Conservation (phyloP, 805 yeast species). For the Wickerhamiella domercqiae region DNA sequence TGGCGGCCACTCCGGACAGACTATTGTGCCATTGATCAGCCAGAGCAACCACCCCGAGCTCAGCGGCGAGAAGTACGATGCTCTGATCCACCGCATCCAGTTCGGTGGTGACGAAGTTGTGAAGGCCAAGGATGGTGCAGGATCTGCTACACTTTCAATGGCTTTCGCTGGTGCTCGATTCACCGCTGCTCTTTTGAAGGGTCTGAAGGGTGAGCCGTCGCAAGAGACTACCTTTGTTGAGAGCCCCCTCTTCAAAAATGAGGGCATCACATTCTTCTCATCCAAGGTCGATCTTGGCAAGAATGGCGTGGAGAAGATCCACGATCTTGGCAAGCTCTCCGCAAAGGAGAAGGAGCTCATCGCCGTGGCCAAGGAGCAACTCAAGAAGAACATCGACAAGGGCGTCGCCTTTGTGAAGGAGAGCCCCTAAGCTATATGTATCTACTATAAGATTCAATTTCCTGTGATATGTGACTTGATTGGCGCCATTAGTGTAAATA, state of each 20-base stretch:
- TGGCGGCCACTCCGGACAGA: slow-evolving; percentile 96
- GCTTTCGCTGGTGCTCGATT: slow-evolving; percentile 82
- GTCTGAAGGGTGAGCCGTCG: slow-evolving; percentile 28
- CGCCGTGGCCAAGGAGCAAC: slow-evolving; percentile 67
- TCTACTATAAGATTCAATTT: no score
- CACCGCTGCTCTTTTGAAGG: slow-evolving; percentile 36
- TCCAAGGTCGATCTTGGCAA: slow-evolving; percentile 87
- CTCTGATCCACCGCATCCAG: slow-evolving; percentile 74
- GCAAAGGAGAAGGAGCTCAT: slow-evolving; percentile 75
- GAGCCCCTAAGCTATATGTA: slow-evolving; percentile 21
- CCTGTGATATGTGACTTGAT: neutral
- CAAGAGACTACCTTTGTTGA: slow-evolving; percentile 44
- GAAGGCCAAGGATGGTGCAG: slow-evolving; percentile 85
- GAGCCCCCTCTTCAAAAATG: slow-evolving; percentile 63
- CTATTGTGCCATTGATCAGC: slow-evolving; percentile 85
- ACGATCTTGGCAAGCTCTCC: slow-evolving; percentile 60
- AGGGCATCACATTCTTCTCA: slow-evolving; percentile 95
- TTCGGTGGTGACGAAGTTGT: slow-evolving; percentile 95
- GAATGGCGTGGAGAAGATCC: slow-evolving; percentile 73
- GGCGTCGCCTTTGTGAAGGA: slow-evolving; percentile 64
- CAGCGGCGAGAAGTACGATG: slow-evolving; percentile 49
- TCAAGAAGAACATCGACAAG: slow-evolving; percentile 77
- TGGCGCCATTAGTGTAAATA: neutral
- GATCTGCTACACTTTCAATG: slow-evolving; percentile 87
- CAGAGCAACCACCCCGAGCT: slow-evolving; percentile 48